These are phyloP conservation scores for Colletotrichum melonis DNA, from an alignment of 2,329 filamentous ascomycete species.

Conservation along the genomic window DNA sequence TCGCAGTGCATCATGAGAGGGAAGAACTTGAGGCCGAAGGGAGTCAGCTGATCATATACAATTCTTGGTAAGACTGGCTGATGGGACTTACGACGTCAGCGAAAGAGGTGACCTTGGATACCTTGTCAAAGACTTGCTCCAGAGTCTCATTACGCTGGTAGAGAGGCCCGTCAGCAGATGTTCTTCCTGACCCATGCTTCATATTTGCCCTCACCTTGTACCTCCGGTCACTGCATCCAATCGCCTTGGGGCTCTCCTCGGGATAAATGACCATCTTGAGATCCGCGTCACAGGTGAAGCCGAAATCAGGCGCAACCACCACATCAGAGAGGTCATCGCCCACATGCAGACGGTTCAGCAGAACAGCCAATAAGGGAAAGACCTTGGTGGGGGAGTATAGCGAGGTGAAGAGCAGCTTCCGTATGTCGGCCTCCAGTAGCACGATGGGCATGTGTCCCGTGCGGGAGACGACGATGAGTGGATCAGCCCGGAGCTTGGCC, in stretches of 20 bases:
- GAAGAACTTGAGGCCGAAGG: slow-evolving; percentile 41
- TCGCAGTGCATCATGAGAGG: slow-evolving; percentile 47
- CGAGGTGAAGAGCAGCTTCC: slow-evolving; percentile 46
- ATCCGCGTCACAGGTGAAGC: slow-evolving; percentile 23
- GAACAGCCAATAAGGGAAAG: slow-evolving; percentile 47
- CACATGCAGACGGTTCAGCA: slow-evolving; percentile 45
- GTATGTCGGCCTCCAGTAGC: slow-evolving; percentile 51
- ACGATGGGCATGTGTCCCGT: slow-evolving; percentile 46
- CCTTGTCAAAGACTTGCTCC: slow-evolving; percentile 41
- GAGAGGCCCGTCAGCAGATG: not conserved
- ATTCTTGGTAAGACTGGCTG: too few species aligned
- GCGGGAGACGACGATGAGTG: slow-evolving; percentile 45
- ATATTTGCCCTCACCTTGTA: slow-evolving; percentile 35
- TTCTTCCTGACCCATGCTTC: not conserved
- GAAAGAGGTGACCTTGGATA: slow-evolving; percentile 47
- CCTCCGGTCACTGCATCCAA: slow-evolving; percentile 47
- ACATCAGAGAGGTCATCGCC: slow-evolving; percentile 33
- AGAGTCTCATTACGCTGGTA: slow-evolving; percentile 46
- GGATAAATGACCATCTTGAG: slow-evolving; percentile 12
- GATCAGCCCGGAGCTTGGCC: slow-evolving; percentile 45
- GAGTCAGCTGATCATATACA: slow-evolving; percentile 15
- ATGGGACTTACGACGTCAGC: slow-evolving; percentile 48
- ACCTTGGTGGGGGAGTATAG: slow-evolving; percentile 47
- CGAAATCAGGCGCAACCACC: slow-evolving; percentile 29
- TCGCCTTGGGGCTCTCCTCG: slow-evolving; percentile 34